A percentile compares a stretch with the other conserved stretches of the same genome.
Evolutionary conservation across 257 asterid species (phyloP).

Genomic region (Parsonsia alboflavescens): DNA sequence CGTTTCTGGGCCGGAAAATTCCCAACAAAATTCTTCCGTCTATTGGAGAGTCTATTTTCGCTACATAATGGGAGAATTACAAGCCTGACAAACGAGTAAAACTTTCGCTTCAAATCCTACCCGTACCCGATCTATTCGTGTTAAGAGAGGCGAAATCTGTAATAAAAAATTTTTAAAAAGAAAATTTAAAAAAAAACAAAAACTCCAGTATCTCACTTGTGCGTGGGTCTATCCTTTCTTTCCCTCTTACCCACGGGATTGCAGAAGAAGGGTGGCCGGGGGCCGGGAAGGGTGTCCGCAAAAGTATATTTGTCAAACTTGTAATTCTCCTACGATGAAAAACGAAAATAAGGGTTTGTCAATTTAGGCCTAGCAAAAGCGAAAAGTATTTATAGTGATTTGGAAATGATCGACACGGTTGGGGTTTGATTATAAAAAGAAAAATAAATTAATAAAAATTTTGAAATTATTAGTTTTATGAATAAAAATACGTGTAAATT

Average conservation of each 20-base stretch:
- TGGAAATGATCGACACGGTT: too few species aligned
- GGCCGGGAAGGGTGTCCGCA: background rate
- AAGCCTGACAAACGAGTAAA: constrained; percentile 44
- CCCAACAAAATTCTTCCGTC: background rate
- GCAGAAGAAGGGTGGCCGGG: background rate
- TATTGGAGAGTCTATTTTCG: constrained; percentile 16
- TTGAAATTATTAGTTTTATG: too few species aligned
- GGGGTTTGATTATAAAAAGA: too few species aligned
- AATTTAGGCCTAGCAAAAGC: too few species aligned
- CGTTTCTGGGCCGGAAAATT: background rate
- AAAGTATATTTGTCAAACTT: constrained; percentile 25
- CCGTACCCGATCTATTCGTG: background rate
- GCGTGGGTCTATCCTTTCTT: background rate
- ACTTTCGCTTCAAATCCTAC: background rate
- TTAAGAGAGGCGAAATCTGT: background rate
- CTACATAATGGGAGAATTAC: constrained; percentile 41
- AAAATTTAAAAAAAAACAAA: too few species aligned
- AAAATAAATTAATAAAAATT: too few species aligned
- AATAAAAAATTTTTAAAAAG: background rate
- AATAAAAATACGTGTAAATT: too few species aligned
- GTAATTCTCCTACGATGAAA: constrained; percentile 32
- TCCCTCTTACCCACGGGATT: background rate
- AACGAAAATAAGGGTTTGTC: background rate
- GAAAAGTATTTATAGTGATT: too few species aligned
- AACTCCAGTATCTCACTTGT: background rate